Conservation (phyloP, 805 yeast species). For the Cyberlindnera nakhonratchasimensis region DNA sequence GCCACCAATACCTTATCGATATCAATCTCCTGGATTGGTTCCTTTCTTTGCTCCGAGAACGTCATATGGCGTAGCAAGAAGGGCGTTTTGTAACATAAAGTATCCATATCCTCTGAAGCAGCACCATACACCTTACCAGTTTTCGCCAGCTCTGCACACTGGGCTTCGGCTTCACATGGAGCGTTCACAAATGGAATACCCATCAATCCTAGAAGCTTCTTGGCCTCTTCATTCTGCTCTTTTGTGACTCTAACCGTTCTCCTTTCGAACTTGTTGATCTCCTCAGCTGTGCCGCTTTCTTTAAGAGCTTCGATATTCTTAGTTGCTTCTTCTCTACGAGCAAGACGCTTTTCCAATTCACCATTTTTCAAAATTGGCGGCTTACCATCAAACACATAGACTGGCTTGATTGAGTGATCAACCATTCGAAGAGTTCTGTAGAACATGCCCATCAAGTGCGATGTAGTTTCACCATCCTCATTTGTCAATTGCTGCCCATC, state of each 20-base stretch:
- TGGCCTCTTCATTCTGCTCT: constrained; percentile 94
- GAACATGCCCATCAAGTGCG: constrained; percentile 95
- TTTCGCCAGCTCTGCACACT: constrained; percentile 89
- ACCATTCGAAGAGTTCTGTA: constrained; percentile 88
- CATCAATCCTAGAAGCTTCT: constrained; percentile 75
- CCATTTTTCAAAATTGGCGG: constrained; percentile 95
- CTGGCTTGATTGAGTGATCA: constrained; percentile 92
- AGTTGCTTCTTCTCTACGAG: constrained; percentile 78
- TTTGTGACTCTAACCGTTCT: constrained; percentile 84
- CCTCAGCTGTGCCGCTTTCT: constrained; percentile 79
- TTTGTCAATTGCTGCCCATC: constrained; percentile 92
- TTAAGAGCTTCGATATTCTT: constrained; percentile 69
- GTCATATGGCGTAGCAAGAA: constrained; percentile 83
- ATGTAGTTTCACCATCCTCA: constrained; percentile 87
- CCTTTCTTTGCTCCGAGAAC: constrained; percentile 88
- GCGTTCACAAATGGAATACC: constrained; percentile 94
- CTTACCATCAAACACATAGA: constrained; percentile 95
- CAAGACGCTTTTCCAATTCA: constrained; percentile 82
- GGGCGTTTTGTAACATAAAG: constrained; percentile 88
- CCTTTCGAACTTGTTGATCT: constrained; percentile 71
- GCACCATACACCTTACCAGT: constrained; percentile 94
- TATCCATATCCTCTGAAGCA: constrained; percentile 99
- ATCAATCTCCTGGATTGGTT: constrained; percentile 84
- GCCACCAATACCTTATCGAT: constrained; percentile 69
- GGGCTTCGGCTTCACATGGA: constrained; percentile 99